Evolutionary conservation across 1,284 basidiomycete genomes (phyloP), one percentile per base, ranked within the genome.

Genomic region (Puccinia novopanici): DNA sequence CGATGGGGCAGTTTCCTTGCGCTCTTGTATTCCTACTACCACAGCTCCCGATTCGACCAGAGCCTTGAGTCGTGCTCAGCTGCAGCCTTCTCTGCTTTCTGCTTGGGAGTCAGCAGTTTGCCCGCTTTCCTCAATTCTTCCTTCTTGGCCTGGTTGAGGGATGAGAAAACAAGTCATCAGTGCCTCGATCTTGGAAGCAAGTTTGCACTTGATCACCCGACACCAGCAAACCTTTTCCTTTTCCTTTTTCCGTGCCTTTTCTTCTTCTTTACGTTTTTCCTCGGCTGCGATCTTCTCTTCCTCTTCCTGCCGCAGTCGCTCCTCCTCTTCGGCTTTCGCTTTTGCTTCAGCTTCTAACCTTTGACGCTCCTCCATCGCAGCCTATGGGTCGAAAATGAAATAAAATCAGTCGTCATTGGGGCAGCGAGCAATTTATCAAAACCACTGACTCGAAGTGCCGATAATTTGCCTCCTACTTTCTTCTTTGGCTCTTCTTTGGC

Each of bases 81-180:
- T 81, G 92, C 92, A 22, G 92, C 92, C 83, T 90, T 92, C 86
- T 98, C 95, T 84, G 94, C 93, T 87, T 95, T 98, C 86, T 99
- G 95, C 87, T 97, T 98, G 85, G 95, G 93, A 8, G 95, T 97
- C 67, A 98, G 89, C 45, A 94, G 87, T 77, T 92, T 90, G 48
- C 95, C 95, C 86, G 97, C 94, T 85, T 94, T 95, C 88, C 92
- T 93, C 30, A 92, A 91, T 65, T 91, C 85, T 84, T 95, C 93
- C 74, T 89, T 90, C 86, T 95, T 95, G 61, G 90, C 91, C 93
- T 94, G 75, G 82, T 45, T 48, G 63, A 17, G 5, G 6, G 22
- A 10, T 24, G n/a, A 12, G 40, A 67, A 13, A 59, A 17, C 50
- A 68, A 55, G 50, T 15, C 6, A 22, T 15, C 12, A 73, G 77